A percentile compares a stretch with the other conserved stretches of the same genome.
Conservation (phyloP, 2,329 filamentous ascomycete genomes). For the Fusarium fracticaudum region DNA sequence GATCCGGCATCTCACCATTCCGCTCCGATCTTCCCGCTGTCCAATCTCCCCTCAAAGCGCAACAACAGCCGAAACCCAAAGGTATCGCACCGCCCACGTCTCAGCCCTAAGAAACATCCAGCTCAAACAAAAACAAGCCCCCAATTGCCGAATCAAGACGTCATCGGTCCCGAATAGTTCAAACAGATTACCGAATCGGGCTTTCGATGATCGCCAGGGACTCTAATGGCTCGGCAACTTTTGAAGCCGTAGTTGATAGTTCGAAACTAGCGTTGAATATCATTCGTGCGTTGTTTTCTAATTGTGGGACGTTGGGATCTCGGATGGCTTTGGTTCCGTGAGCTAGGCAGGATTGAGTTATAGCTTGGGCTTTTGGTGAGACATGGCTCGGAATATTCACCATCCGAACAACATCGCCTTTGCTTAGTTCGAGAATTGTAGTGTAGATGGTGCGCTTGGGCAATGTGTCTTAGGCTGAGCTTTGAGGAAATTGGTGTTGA, state of each 20-base stretch:
- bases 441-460: background rate
- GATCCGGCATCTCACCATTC: slow-evolving; percentile 6
- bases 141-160: background rate
- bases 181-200: background rate
- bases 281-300: background rate
- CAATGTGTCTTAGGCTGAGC: background rate
- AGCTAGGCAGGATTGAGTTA: slow-evolving; percentile 1
- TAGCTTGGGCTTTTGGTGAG: slow-evolving; percentile 10
- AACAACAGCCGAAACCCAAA: background rate
- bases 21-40: background rate
- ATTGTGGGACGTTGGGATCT: background rate
- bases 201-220: slow-evolving; percentile 24
- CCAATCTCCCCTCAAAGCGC: background rate
- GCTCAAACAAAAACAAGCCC: background rate
- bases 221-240: slow-evolving; percentile 10
- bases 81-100: background rate
- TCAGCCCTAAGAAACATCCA: background rate
- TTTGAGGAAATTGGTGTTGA: background rate
- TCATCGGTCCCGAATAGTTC: background rate
- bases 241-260: slow-evolving; percentile 10
- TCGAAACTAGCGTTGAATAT: background rate
- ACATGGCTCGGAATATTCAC: slow-evolving; percentile 5
- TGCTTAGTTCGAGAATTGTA: background rate
- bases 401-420: background rate
- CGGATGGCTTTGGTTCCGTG: slow-evolving; percentile 15